phyloP scores from a whole-genome alignment of 495 filamentous ascomycete species.

The Pseudevernia furfuracea region DNA sequence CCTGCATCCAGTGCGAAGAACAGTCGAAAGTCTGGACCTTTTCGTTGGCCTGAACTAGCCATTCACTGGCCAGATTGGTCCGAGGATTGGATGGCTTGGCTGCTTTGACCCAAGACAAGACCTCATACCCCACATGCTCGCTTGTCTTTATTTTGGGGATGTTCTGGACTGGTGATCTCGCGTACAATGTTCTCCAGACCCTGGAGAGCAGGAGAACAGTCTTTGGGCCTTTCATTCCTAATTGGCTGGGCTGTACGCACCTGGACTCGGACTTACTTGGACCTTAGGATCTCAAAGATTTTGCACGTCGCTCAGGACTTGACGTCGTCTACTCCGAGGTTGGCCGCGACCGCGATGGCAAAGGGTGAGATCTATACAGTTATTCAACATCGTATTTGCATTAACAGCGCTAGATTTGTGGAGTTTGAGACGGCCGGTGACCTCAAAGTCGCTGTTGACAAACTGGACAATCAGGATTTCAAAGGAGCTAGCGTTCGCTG shows the following conservation, averaged over 20 bases:
- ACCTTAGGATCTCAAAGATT: conserved; percentile 98
- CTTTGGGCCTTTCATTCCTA: conserved; percentile 30
- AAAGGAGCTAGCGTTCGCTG: conserved; percentile 80
- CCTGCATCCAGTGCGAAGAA: conserved; percentile 3
- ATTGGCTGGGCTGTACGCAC: conserved; percentile 27
- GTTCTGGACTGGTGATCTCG: conserved; percentile 14
- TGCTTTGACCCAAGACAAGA: conserved; percentile 6
- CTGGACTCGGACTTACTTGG: conserved; percentile 53
- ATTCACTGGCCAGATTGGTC: conserved; percentile 9
- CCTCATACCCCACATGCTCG: neutral
- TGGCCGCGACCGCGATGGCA: conserved; percentile 82
- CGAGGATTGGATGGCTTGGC: conserved; percentile 2
- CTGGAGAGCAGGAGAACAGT: conserved; percentile 20
- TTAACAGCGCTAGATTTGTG: conserved; percentile 65
- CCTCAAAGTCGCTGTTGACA: conserved; percentile 81
- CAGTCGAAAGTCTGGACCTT: conserved; percentile 11
- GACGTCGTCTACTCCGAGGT: conserved; percentile 99
- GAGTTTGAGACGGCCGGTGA: conserved; percentile 93
- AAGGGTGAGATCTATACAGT: conserved; percentile 60
- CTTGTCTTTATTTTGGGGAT: conserved; percentile 11
- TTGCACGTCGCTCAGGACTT: conserved; percentile 89
- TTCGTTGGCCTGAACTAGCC: conserved; percentile 2
- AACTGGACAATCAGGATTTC: conserved; percentile 85
- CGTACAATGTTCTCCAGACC: conserved; percentile 25
- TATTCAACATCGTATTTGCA: conserved; percentile 1